Conservation (phyloP, 176 grass and related monocot genomes). For the Rhynchospora pubera region DNA sequence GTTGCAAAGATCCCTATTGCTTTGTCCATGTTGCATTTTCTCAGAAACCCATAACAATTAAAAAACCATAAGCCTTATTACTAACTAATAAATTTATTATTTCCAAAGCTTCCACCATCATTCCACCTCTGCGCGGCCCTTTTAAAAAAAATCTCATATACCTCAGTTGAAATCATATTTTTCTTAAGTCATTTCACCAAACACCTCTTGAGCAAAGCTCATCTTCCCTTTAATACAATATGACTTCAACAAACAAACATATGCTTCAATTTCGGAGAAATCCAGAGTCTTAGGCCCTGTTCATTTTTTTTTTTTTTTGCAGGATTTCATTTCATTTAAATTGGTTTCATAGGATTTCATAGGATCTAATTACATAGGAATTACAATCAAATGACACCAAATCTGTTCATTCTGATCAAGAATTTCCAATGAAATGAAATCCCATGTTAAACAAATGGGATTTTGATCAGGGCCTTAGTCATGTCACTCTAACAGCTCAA, state of each 20-base stretch:
- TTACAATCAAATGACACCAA: no score
- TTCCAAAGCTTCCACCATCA: conserved; percentile 47
- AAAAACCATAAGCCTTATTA: conserved; percentile 28
- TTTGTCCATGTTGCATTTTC: conserved; percentile 39
- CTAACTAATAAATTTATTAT: conserved; percentile 29
- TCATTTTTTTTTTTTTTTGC: no score
- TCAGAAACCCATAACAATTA: conserved; percentile 68
- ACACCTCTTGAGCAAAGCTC: conserved; percentile 39
- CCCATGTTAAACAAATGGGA: no score
- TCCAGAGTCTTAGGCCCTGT: no score
- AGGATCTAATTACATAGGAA: no score
- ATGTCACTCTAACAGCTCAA: conserved; percentile 48
- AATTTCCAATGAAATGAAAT: no score
- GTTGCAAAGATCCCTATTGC: conserved; percentile 39
- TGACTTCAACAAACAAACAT: conserved; percentile 42
- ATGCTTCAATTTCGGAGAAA: conserved; percentile 44
- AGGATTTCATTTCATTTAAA: no score
- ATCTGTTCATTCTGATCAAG: no score
- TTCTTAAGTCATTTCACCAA: conserved; percentile 64
- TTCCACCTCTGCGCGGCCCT: conserved; percentile 51
- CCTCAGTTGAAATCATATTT: conserved; percentile 28
- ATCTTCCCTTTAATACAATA: conserved; percentile 56
- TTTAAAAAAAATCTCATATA: conserved; percentile 41
- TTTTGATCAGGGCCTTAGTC: no score
- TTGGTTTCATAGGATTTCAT: no score